Conservation (phyloP, 2,329 filamentous ascomycete species). For the Exophiala lecanii-corni region DNA sequence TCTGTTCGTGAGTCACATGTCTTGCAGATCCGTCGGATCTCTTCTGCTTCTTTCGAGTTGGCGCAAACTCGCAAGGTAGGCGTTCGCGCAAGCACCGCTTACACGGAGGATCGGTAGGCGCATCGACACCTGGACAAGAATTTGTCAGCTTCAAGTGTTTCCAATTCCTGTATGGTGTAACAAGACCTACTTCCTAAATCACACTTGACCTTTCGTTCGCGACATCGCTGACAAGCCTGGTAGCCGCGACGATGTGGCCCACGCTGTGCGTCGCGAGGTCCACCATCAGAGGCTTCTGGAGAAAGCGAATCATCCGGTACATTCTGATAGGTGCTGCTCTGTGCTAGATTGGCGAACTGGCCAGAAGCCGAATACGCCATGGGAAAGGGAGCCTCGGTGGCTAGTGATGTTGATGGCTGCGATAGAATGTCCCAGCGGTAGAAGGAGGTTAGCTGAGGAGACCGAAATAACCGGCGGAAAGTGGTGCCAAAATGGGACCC, state of each 20-base stretch:
- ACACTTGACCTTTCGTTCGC: conserved; percentile 47
- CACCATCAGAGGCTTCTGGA: conserved; percentile 27
- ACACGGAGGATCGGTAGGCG: conserved; percentile 89
- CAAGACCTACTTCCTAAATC: conserved; percentile 42
- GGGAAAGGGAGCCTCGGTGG: conserved; percentile 3
- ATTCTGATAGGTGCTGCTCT: conserved; percentile 9
- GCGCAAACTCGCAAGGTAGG: conserved; percentile 96
- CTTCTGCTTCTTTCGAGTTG: conserved; percentile 88
- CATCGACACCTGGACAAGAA: conserved; percentile 63
- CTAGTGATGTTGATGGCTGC: no score
- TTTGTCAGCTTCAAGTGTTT: neutral
- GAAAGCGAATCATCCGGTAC: conserved; percentile 18
- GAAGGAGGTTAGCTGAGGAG: no score
- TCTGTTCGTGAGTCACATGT: conserved; percentile 9
- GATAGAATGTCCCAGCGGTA: no score
- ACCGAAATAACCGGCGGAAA: conserved; percentile 19
- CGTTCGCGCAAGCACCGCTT: conserved; percentile 89
- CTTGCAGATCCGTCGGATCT: conserved; percentile 28
- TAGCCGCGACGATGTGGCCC: conserved; percentile 41
- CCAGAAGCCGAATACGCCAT: conserved; percentile 17
- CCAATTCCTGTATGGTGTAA: neutral
- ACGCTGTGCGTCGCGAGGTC: conserved; percentile 8
- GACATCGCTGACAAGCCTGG: conserved; percentile 46
- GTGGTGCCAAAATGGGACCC: no score
- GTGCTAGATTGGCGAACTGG: conserved; percentile 10